Base-by-base conservation (phyloP, 352 stramenopile species). In the Phytophthora lateralis region DNA sequence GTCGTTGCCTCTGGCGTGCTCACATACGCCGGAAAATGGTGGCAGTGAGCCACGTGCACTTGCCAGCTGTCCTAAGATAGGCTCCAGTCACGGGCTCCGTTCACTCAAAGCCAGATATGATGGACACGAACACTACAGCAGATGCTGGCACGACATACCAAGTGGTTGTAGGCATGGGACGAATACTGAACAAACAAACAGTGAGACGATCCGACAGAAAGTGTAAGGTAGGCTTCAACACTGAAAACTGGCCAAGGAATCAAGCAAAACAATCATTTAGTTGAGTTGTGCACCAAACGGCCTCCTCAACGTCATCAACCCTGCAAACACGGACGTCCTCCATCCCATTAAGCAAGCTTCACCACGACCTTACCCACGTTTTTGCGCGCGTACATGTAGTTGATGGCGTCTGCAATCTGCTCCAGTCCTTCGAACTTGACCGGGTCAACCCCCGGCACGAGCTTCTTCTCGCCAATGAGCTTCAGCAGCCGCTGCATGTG, bases 341-440 rank as follows among this genome's bases (percentile, higher is more conserved):
- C 6, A 32, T 6, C 27, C 20, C 18, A n/a, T 69, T 66, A 80
- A 0, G 50, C 69, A 21, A 90, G 62, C 47, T 88, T 87, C n/a
- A 93, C 73, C 24, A 89, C 80, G 41, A 95, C 77, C 55, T 95
- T 95, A 58, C 85, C 85, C 29, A 81, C 78, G 44, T 88, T 89
- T 41, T 89, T 86, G 63, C 85, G 73, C 35, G 47, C 68, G 56
- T 87, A 89, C 63, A 92, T 76, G 63, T 88, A 75, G 35, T 86
- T 74, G 30, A 93, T 70, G n/a, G 74, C 85, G 4, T 85, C 73
- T 0, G 69, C 17, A 18, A 93, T 75, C 21, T 56, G 51, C 48
- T 87, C 69, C 3, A 95, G 77, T 12, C 70, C 62, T 20, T 80
- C 67, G 27, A 87, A 82, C 38, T 76, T 60, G 18, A 59, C 60